These are phyloP conservation scores for Trichophyton verrucosum DNA, from an alignment of 2,329 filamentous ascomycete genomes.

Conservation along the genomic window DNA sequence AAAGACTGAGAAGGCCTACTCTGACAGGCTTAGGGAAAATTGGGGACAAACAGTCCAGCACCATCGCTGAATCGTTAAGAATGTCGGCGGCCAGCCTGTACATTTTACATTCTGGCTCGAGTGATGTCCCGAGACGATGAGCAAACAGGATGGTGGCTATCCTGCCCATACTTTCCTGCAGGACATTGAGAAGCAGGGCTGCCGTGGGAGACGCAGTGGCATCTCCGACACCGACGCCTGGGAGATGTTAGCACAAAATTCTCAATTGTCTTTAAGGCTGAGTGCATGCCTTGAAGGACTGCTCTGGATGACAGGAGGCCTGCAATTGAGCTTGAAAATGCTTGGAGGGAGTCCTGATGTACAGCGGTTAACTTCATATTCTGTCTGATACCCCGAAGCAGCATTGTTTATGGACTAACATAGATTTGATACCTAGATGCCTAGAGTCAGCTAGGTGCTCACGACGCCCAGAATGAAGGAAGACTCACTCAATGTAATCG, in stretches of 20 bases:
- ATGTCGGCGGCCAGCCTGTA: slow-evolving; percentile 79
- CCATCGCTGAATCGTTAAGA: slow-evolving; percentile 75
- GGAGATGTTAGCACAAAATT: slow-evolving; percentile 6
- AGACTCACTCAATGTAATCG: slow-evolving; percentile 59
- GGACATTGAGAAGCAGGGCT: slow-evolving; percentile 67
- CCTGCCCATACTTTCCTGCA: slow-evolving; percentile 70
- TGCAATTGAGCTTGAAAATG: slow-evolving; percentile 32
- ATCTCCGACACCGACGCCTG: slow-evolving; percentile 72
- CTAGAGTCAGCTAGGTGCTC: neutral
- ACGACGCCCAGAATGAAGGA: slow-evolving; percentile 7
- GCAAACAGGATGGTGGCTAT: slow-evolving; percentile 72
- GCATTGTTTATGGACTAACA: slow-evolving; percentile 32
- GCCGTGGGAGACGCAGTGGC: slow-evolving; percentile 64
- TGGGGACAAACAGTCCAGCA: slow-evolving; percentile 74
- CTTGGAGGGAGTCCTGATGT: slow-evolving; percentile 31
- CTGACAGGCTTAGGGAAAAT: slow-evolving; percentile 50
- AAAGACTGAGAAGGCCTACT: slow-evolving; percentile 46
- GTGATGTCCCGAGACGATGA: slow-evolving; percentile 44
- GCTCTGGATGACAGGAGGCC: slow-evolving; percentile 64
- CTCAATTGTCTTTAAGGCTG: neutral
- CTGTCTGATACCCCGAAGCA: no score
- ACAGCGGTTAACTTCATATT: neutral
- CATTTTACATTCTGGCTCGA: slow-evolving; percentile 83
- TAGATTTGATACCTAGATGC: slow-evolving; percentile 46
- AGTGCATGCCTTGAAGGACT: slow-evolving; percentile 55